Percentiles rank a stretch among this genome's conserved stretches.
These are phyloP conservation scores for Funneliformis caledonium DNA, from an alignment of 371 early-diverging fungal genomes.

Conservation along the genomic window DNA sequence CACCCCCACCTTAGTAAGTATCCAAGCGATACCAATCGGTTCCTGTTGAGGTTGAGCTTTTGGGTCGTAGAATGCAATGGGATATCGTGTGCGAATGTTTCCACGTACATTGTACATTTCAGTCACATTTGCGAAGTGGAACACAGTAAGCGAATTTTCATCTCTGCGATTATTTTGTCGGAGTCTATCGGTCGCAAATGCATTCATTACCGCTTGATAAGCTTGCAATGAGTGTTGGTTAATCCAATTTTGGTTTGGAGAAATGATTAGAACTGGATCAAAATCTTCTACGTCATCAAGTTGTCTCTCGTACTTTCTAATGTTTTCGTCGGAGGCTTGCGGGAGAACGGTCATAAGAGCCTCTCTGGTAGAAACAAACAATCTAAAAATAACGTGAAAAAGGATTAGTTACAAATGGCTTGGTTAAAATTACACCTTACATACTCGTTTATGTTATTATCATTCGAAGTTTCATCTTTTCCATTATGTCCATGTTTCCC, in stretches of 20 bases:
- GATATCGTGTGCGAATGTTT: no score
- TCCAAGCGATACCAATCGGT: no score
- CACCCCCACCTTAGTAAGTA: no score
- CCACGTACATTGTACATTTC: no score
- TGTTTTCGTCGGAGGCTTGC: slow-evolving; percentile 14
- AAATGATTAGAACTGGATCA: slow-evolving; percentile 19
- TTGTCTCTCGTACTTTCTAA: slow-evolving; percentile 25
- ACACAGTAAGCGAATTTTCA: no score
- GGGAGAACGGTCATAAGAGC: slow-evolving; percentile 17
- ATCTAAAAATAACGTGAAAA: slow-evolving; percentile 47
- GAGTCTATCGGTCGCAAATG: background rate
- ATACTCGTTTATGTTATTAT: no score
- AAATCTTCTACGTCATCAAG: slow-evolving; percentile 13
- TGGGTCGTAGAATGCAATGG: no score
- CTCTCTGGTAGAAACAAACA: background rate
- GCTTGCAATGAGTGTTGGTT: background rate
- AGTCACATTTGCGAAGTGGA: no score
- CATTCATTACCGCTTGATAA: background rate
- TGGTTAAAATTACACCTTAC: no score
- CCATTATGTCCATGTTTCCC: slow-evolving; percentile 26
- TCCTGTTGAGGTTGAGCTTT: no score
- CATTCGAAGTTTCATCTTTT: background rate
- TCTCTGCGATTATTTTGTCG: no score
- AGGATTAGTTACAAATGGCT: background rate
- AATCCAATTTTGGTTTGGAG: background rate